phyloP scores from a whole-genome alignment of 345 rosid genomes.

The Draba incana region DNA sequence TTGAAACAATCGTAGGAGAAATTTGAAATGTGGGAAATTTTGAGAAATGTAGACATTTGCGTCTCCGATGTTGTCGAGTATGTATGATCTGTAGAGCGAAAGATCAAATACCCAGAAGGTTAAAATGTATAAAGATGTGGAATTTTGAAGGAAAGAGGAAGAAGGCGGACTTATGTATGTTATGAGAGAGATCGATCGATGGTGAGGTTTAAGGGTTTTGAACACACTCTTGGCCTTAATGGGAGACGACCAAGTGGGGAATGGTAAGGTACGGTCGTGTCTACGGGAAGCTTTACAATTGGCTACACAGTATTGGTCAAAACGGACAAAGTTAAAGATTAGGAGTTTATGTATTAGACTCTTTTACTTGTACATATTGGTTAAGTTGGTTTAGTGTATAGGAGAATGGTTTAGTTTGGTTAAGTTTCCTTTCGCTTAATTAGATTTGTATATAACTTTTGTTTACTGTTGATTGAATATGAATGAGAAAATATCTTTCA shows the following conservation, averaged over 20 bases:
- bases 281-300: background rate
- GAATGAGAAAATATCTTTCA: too few species aligned
- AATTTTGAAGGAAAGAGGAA: constrained; percentile 3
- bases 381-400: too few species aligned
- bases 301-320: too few species aligned
- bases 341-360: too few species aligned
- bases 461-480: too few species aligned
- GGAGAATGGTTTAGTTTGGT: too few species aligned
- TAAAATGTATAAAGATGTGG: constrained; percentile 2
- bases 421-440: too few species aligned
- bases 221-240: background rate
- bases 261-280: constrained; percentile 12
- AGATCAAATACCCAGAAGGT: constrained; percentile 7
- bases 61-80: background rate
- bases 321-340: too few species aligned
- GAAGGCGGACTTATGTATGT: constrained; percentile 24
- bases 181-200: background rate
- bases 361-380: too few species aligned
- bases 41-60: constrained; percentile 36
- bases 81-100: background rate
- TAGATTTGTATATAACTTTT: too few species aligned
- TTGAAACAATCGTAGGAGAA: constrained; percentile 25
- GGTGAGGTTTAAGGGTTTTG: constrained; percentile 37
- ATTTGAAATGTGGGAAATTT: constrained; percentile 31
- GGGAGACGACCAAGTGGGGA: constrained; percentile 5